Evolutionary conservation across 2,329 filamentous ascomycete species (phyloP).

Genomic region (Botryotinia narcissicola): DNA sequence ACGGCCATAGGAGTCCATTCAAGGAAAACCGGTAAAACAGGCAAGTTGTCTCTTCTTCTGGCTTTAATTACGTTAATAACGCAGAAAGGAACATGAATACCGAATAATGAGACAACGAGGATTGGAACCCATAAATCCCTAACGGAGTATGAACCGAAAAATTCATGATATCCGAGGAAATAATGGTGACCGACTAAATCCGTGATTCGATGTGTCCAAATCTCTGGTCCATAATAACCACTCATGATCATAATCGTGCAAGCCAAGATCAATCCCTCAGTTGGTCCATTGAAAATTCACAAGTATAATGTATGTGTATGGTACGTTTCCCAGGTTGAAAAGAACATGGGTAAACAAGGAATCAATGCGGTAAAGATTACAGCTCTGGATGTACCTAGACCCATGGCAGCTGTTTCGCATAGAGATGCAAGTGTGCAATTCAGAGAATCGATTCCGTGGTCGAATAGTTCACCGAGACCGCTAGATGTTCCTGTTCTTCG

Average conservation of each 20-base stretch:
- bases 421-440: slow-evolving; percentile 95
- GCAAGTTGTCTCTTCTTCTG: slow-evolving; percentile 67
- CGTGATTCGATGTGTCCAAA: slow-evolving; percentile 77
- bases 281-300: slow-evolving; percentile 94
- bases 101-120: slow-evolving; percentile 62
- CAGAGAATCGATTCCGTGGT: slow-evolving; percentile 96
- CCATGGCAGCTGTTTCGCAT: slow-evolving; percentile 90
- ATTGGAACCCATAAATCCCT: slow-evolving; percentile 84
- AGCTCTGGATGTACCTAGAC: slow-evolving; percentile 75
- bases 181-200: slow-evolving; percentile 61
- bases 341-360: slow-evolving; percentile 96
- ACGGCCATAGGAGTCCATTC: slow-evolving; percentile 92
- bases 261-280: slow-evolving; percentile 89
- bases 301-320: slow-evolving; percentile 97
- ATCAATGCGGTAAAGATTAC: slow-evolving; percentile 90
- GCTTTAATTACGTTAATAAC: slow-evolving; percentile 81
- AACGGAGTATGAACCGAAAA: slow-evolving; percentile 71
- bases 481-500: slow-evolving; percentile 92
- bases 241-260: slow-evolving; percentile 82
- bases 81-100: slow-evolving; percentile 83
- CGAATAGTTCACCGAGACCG: slow-evolving; percentile 92
- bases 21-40: slow-evolving; percentile 78
- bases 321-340: slow-evolving; percentile 99
- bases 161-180: slow-evolving; percentile 51
- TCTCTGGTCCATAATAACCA: slow-evolving; percentile 80